These are phyloP conservation scores for Yamadazyma diddensiae DNA, from an alignment of 1,139 yeast genomes.

Conservation along the genomic window DNA sequence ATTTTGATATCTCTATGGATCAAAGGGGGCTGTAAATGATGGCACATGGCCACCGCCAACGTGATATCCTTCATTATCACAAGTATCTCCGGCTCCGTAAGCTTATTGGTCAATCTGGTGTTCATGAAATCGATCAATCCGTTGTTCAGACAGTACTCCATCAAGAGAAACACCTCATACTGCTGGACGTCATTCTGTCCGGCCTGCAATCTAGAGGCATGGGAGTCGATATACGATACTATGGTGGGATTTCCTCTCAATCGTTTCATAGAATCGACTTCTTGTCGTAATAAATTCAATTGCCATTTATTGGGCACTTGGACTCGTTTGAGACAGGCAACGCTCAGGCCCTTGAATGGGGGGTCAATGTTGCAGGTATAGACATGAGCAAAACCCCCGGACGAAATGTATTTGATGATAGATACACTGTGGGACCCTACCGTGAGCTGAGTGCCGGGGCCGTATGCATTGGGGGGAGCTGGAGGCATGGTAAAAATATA, in stretches of 20 bases:
- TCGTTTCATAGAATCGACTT: constrained; percentile 82
- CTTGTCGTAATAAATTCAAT: constrained; percentile 65
- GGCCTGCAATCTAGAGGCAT: constrained; percentile 65
- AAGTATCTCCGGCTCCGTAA: constrained; percentile 78
- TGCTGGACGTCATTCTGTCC: constrained; percentile 24
- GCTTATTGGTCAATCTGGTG: constrained; percentile 75
- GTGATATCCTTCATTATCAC: constrained; percentile 81
- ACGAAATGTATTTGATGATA: constrained; percentile 60
- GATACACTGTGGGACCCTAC: constrained; percentile 65
- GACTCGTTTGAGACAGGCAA: constrained; percentile 73
- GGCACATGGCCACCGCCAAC: constrained; percentile 85
- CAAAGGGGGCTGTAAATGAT: constrained; percentile 73
- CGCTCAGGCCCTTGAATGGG: constrained; percentile 38
- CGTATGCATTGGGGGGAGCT: constrained; percentile 53
- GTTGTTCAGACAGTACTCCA: constrained; percentile 88
- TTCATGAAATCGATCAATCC: constrained; percentile 95
- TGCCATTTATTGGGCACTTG: constrained; percentile 72
- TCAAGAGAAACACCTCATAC: constrained; percentile 84
- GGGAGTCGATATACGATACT: constrained; percentile 90
- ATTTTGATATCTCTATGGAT: constrained; percentile 85
- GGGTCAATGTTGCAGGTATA: constrained; percentile 62
- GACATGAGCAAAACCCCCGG: constrained; percentile 80
- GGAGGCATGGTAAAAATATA: constrained; percentile 11
- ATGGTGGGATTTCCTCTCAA: constrained; percentile 73
- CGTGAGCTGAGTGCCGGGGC: constrained; percentile 58